Evolutionary conservation across 1,284 basidiomycete species (phyloP), one percentile per base, ranked within the genome.

Genomic region (Heterobasidion annosum): DNA sequence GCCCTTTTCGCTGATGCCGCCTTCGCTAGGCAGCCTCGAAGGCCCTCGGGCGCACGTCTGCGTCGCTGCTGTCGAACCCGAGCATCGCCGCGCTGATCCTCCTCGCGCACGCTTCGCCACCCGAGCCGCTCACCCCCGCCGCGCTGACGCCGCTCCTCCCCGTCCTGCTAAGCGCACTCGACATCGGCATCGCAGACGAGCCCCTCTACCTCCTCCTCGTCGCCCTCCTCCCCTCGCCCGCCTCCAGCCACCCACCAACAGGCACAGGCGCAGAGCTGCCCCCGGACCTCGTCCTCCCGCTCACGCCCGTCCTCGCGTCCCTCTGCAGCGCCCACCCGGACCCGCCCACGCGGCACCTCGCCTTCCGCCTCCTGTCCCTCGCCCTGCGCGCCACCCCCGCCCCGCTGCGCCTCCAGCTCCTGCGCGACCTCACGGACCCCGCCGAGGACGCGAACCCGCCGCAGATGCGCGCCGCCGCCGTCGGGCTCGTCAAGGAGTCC

Each of bases 401-500:
- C 0, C 62, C 68, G 40, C 59, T 80, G 1, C 77, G 78, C 3
- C 68, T 87, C 25, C 73, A 77, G 35, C 67, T 83, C 8, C 71
- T 89, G 3, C 65, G 70, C 7, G 79, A 79, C 40, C 60, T 74
- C 25, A 70, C 87, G 12, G 71, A 76, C 1, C 69, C 70, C 8
- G 56, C 60, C 15, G 70, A 77, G 50, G 64, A 65, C 8, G 68
- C 75, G 15, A 76, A 78, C 49, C 81, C 81, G 0, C 37, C 10
- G 1, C 82, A 83, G 61, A 83, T 89, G 74, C 74, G 81, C 8
- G 76, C 80, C 0, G 83, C 86, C 0, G 77, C 82, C 0, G 72
- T 89, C 1, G 81, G 82, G 0, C 69, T 89, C 5, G 71, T 87
- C 2, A 87, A 84, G 64, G 84, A 88, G 53, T 77, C 79, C 0